phyloP scores from a whole-genome alignment of 2,329 filamentous ascomycete species.

The Diaporthe sp. region DNA sequence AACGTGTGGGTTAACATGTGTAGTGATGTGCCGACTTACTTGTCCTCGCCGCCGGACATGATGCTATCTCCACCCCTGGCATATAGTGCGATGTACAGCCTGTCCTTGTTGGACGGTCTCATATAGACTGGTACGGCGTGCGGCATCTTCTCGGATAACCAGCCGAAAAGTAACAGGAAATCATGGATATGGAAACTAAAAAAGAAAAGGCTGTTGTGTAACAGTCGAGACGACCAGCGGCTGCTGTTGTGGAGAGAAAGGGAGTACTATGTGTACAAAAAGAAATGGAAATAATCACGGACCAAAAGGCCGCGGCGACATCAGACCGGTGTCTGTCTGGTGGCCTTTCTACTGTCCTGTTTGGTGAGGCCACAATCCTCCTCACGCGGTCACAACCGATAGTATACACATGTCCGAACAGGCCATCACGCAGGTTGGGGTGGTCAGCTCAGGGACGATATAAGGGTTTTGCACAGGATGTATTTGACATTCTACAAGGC shows the following conservation, averaged over 20 bases:
- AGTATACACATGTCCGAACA: background rate
- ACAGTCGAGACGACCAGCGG: conserved; percentile 8
- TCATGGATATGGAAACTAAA: background rate
- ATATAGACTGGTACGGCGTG: conserved; percentile 24
- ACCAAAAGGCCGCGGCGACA: background rate
- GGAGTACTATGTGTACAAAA: background rate
- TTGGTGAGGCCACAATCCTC: conserved; percentile 11
- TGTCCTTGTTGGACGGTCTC: conserved; percentile 47
- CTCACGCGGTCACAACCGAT: conserved; percentile 1
- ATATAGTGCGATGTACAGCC: conserved; percentile 48
- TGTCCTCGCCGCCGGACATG: conserved; percentile 47
- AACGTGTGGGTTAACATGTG: too few species aligned
- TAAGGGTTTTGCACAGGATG: background rate
- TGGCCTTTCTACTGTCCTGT: background rate
- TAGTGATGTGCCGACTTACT: conserved; percentile 39
- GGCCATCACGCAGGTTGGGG: background rate
- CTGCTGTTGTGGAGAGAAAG: background rate
- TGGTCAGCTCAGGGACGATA: background rate
- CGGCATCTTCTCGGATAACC: conserved; percentile 21
- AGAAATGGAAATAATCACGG: background rate
- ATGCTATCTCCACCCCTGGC: conserved; percentile 43
- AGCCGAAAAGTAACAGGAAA: background rate
- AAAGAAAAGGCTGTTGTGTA: background rate
- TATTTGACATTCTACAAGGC: background rate
- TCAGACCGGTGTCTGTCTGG: background rate